These are phyloP conservation scores for Zygoascus ofunaensis DNA, from an alignment of 805 yeast genomes.

Conservation along the genomic window DNA sequence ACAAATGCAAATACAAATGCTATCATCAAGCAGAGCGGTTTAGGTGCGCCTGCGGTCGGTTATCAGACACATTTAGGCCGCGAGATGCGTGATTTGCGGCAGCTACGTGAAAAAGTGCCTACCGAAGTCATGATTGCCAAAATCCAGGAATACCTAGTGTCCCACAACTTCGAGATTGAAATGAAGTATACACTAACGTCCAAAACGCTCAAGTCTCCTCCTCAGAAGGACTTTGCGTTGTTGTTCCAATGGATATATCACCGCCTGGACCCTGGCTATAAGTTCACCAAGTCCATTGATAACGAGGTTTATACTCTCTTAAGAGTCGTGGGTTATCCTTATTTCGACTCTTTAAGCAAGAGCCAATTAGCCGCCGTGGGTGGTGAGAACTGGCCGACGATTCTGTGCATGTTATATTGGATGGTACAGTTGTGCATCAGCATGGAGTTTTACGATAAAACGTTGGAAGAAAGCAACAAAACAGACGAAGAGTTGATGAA, in stretches of 20 bases:
- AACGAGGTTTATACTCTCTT: slow-evolving; percentile 63
- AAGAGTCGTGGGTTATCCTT: slow-evolving; percentile 66
- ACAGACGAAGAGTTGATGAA: slow-evolving; percentile 39
- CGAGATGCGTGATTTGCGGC: slow-evolving; percentile 53
- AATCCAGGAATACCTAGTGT: slow-evolving; percentile 52
- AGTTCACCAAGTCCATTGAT: slow-evolving; percentile 59
- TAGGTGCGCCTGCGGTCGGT: not conserved
- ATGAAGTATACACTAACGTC: slow-evolving; percentile 60
- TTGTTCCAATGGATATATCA: slow-evolving; percentile 75
- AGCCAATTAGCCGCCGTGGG: slow-evolving; percentile 88
- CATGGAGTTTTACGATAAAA: slow-evolving; percentile 33
- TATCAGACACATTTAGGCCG: not conserved
- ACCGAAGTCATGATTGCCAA: slow-evolving; percentile 60
- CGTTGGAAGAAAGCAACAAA: slow-evolving; percentile 27
- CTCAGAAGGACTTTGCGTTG: slow-evolving; percentile 74
- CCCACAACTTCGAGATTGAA: slow-evolving; percentile 63
- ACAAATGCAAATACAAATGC: not conserved
- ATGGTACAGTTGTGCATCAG: slow-evolving; percentile 47
- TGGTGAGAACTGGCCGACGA: slow-evolving; percentile 73
- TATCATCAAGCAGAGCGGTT: not conserved
- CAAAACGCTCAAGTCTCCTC: slow-evolving; percentile 63
- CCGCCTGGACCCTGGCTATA: slow-evolving; percentile 70
- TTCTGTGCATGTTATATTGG: slow-evolving; percentile 80
- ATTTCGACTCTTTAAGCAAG: slow-evolving; percentile 67
- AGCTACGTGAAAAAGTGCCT: slow-evolving; percentile 62